A percentile compares a stretch with the other conserved stretches of the same genome.
These are phyloP conservation scores for Forsythia suspensa DNA, from an alignment of 257 asterid genomes.

Conservation along the genomic window DNA sequence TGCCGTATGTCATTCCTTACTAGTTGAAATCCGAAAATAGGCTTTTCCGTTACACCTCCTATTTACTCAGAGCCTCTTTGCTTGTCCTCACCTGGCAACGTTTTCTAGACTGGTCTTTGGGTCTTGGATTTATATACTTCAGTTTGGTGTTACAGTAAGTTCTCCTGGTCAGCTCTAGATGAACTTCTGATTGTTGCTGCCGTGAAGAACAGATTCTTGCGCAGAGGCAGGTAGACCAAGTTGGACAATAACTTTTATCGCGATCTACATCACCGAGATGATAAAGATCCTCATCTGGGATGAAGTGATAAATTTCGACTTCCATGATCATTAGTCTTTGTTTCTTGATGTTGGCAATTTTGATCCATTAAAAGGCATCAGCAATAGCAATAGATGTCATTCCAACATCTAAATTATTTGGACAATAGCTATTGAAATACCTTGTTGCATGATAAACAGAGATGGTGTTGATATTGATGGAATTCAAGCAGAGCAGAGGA, in stretches of 20 bases:
- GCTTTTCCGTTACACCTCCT: not conserved
- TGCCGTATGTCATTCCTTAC: conserved; percentile 67
- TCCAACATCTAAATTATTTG: not conserved
- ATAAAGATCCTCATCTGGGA: not conserved
- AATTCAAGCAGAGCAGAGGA: conserved; percentile 11
- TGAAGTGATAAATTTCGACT: not conserved
- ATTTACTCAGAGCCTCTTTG: not conserved
- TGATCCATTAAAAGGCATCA: not conserved
- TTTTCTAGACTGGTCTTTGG: not conserved
- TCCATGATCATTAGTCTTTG: not conserved
- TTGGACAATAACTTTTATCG: not conserved
- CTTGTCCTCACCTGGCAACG: not conserved
- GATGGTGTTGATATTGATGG: not conserved
- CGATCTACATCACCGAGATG: not conserved
- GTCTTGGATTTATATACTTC: not conserved
- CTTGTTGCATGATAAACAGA: not conserved
- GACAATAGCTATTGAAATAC: not conserved
- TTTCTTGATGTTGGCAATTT: conserved; percentile 1
- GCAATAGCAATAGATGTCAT: not conserved
- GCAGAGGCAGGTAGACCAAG: not conserved
- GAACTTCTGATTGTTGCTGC: not conserved
- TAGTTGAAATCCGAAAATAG: conserved; percentile 18
- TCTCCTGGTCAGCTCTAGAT: not conserved
- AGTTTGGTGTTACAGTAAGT: not conserved
- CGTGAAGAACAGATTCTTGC: not conserved